A percentile compares a stretch with the other conserved stretches of the same genome.
Conservation (phyloP, 2,329 filamentous ascomycete species). For the Phialemoniopsis sp. region DNA sequence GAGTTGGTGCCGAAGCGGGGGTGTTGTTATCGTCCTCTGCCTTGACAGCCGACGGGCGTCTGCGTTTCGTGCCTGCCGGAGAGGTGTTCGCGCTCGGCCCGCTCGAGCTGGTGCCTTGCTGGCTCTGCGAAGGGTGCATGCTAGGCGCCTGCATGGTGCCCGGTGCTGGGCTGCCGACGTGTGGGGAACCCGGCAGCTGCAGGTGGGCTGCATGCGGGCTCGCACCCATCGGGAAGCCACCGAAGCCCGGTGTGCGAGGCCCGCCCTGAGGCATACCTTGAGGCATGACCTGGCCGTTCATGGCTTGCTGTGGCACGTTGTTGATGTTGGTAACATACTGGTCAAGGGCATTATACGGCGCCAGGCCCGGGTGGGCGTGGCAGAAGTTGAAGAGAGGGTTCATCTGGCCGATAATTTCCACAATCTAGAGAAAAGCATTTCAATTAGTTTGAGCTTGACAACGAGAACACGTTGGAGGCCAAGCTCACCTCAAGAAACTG, state of each 20-base stretch:
- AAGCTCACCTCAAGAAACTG: slow-evolving; percentile 59
- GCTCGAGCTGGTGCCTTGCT: slow-evolving; percentile 63
- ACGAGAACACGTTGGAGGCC: background rate
- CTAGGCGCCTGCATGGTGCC: slow-evolving; percentile 60
- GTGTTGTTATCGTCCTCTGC: slow-evolving; percentile 44
- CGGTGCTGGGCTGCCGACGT: slow-evolving; percentile 56
- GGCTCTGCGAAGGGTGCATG: slow-evolving; percentile 65
- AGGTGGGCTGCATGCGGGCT: slow-evolving; percentile 58
- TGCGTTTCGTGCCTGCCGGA: slow-evolving; percentile 55
- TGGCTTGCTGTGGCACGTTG: slow-evolving; percentile 23
- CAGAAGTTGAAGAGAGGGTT: slow-evolving; percentile 57
- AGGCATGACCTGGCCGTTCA: slow-evolving; percentile 39
- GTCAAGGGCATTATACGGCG: slow-evolving; percentile 55
- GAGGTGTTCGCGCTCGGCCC: slow-evolving; percentile 66
- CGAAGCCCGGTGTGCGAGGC: slow-evolving; percentile 50
- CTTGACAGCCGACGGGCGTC: slow-evolving; percentile 55
- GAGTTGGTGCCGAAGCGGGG: slow-evolving; percentile 41
- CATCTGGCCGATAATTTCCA: slow-evolving; percentile 65
- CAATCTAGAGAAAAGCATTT: slow-evolving; percentile 37
- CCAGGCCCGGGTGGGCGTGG: slow-evolving; percentile 47
- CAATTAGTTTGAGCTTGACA: no score
- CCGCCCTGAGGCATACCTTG: slow-evolving; percentile 34
- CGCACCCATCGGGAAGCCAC: slow-evolving; percentile 54
- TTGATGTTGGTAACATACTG: slow-evolving; percentile 53
- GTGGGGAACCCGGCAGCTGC: slow-evolving; percentile 58